Evolutionary conservation across 2,329 filamentous ascomycete species (phyloP), one percentile per base, ranked within the genome.

Genomic region (Aspergillus quadricinctus): DNA sequence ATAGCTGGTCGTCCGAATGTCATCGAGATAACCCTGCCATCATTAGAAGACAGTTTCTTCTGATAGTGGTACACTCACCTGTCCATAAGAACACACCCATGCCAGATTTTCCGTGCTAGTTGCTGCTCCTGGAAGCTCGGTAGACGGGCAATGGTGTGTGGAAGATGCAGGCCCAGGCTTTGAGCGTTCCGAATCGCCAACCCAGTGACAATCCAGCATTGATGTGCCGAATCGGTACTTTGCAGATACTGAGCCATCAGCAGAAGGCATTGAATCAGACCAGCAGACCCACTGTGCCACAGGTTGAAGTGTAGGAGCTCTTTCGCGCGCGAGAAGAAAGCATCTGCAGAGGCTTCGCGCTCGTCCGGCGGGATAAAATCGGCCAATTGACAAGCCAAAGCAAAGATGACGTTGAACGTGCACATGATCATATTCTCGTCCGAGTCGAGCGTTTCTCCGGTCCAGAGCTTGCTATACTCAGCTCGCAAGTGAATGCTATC

Each of bases 151-250:
- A 67, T 68, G 1, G 75, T 77, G 41, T 78, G 73, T 0, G 73
- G 69, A 3, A 79, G 62, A 50, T 81, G 77, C 28, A 81, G 63
- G 0, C 78, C 79, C 2, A 81, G 55, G 0, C 77, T 76, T 50
- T 81, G 77, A 0, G 79, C 79, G 17, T 75, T 79, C 1, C 78
- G 70, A 17, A 80, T 73, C 0, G 78, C 78, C 3, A 77, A 67
- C 0, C 78, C 78, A 0, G 78, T 75, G 4, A 78, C 72, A 65
- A 81, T 79, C 79, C 79, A 81, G 1, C 77, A 80, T 55, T 79
- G 75, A 56, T 80, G 76, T 0, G 77, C 74, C 5, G 74, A 74
- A 11, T 78, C 74, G 0, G 79, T 80, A 48, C 79, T 78, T 46
- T 81, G 79, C 0, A 81, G 64, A 56, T 80, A 81, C 48, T 80